Evolutionary conservation across 2,329 filamentous ascomycete species (phyloP), one percentile per base, ranked within the genome.

Genomic region (Chrysoporthe cubensis): DNA sequence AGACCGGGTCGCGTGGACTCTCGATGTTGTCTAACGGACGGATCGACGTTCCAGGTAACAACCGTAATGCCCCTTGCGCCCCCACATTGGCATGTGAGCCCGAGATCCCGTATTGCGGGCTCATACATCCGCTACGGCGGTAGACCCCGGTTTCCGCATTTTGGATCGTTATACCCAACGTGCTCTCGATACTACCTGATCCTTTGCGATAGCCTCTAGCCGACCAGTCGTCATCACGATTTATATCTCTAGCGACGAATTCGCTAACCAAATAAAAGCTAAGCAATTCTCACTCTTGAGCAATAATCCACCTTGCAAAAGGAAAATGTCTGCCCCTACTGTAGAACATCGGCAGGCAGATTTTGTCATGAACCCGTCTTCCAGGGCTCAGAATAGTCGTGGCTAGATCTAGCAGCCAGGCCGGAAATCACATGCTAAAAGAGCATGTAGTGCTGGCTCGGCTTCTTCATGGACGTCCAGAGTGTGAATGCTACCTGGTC

Each of bases 31-130:
- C 52, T 50, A 13, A 42, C 44, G 42, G 32, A 52, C 52, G 54
- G 32, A 42, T 64, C 67, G 68, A 66, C 59, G 65, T 69, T 48
- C 37, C 40, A 62, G 40, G 57, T 43, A 60, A 2, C 64, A 54
- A 54, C 50, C 14, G 61, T 21, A n/a, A 52, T 43, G 50, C 40
- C 52, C 40, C 56, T n/a, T 54, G 64, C 60, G 26, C 60, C 67
- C 67, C 63, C 64, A 66, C 64, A 66, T 60, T 63, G 44, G 34
- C 62, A 62, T 62, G 60, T 62, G 60, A 62, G 60, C 44, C 46
- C 46, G 18, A 52, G 2, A 16, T 26, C 7, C 4, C 37, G 37
- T 40, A 40, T 40, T 40, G 37, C 26, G 14, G 2, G 18, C n/a
- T 32, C 43, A 62, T 50, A 37, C 13, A 48, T 26, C 26, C 43